Evolutionary conservation across 139 green algal genomes (phyloP), one percentile per base, ranked within the genome.

Genomic region (Raphidocelis subcapitata): DNA sequence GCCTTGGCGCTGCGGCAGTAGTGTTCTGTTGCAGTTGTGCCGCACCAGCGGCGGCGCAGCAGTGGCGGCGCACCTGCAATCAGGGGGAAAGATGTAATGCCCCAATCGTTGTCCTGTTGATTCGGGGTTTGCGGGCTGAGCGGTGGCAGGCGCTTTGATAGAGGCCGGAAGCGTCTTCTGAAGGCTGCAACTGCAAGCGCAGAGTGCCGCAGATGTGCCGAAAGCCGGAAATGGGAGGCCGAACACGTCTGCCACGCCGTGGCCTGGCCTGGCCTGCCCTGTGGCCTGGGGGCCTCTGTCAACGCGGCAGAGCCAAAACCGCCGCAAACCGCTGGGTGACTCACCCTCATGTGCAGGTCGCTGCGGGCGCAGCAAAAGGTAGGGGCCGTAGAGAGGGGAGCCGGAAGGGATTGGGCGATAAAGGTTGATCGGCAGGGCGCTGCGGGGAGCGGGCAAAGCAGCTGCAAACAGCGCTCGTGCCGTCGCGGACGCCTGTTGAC

Each of bases 21-120:
- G n/a, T n/a, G n/a, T n/a, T n/a, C n/a, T n/a, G n/a, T n/a, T n/a
- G n/a, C n/a, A n/a, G n/a, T n/a, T n/a, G n/a, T n/a, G n/a, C n/a
- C 41, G 41, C 8, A 12, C 41, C 41, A 49, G 12, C 8, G 12
- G 41, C 8, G 41, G 8, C 8, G 41, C 8, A 49, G 12, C 12
- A 49, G 8, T 12, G 8, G 41, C 8, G 41, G 41, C 12, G 8
- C 41, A 49, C 41, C 41, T 24, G 72, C 72, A 31, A 88, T 80
- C 46, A 88, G 68, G 60, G 82, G 80, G 44, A 73, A 87, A 4
- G 44, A 66, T 52, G 36, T 67, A 8, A 78, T 32, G 52, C 76
- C 75, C 82, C 84, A 88, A n/a, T 90, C 79, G 46, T 86, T 51
- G 26, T 87, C 75, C 66, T 79, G 62, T 29, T 46, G 60, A 29